Evolutionary conservation across 441 rosid genomes (phyloP).

Genomic region (Jatropha multifida): DNA sequence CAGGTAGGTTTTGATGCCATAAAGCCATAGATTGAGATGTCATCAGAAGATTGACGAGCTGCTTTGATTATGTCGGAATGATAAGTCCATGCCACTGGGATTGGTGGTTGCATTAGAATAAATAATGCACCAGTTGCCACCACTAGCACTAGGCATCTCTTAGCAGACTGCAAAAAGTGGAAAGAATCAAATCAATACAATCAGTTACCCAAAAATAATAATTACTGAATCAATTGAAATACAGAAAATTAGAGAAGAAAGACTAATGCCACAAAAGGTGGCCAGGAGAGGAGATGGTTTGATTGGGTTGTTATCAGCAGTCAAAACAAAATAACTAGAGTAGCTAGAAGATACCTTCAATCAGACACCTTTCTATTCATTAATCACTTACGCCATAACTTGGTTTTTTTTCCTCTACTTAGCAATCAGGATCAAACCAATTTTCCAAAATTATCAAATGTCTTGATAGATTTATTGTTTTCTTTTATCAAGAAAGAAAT

Average conservation of each 20-base stretch:
- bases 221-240: neutral
- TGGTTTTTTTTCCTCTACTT: neutral
- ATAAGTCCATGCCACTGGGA: slow-evolving; percentile 89
- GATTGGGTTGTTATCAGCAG: too few species aligned
- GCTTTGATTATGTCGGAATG: slow-evolving; percentile 78
- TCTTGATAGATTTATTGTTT: neutral
- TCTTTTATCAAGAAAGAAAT: neutral
- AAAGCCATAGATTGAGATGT: slow-evolving; percentile 92
- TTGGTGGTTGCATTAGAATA: slow-evolving; percentile 94
- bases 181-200: neutral
- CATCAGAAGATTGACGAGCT: slow-evolving; percentile 93
- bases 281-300: neutral
- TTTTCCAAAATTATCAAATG: slow-evolving; percentile 10
- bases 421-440: slow-evolving; percentile 3
- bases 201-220: slow-evolving; percentile 19
- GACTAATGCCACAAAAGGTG: neutral
- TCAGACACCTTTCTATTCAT: neutral
- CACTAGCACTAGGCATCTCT: slow-evolving; percentile 84
- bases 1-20: slow-evolving; percentile 93
- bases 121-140: slow-evolving; percentile 90
- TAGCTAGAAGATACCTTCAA: neutral
- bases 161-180: slow-evolving; percentile 66
- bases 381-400: neutral
- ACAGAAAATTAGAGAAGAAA: neutral
- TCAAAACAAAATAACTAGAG: neutral